Conservation (phyloP, 1,284 basidiomycete species). For the Lentinus polychrous region DNA sequence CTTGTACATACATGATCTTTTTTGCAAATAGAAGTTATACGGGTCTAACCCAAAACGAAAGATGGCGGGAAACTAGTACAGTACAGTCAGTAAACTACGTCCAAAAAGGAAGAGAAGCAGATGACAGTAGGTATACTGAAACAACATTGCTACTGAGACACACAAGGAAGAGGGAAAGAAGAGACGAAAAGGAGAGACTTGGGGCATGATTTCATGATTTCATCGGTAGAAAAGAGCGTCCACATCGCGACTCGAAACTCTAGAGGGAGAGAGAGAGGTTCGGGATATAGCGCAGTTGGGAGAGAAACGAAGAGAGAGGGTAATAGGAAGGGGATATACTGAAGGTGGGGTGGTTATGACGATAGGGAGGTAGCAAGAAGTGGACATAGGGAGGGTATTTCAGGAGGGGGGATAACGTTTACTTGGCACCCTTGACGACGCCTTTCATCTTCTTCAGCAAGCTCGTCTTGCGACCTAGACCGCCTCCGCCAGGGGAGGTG, state of each 20-base stretch:
- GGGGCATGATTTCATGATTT: neutral
- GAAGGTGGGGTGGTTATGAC: neutral
- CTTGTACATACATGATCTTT: neutral
- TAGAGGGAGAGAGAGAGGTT: conserved; percentile 1
- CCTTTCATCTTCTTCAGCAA: conserved; percentile 72
- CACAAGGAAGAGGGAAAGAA: neutral
- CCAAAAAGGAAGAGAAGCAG: conserved; percentile 2
- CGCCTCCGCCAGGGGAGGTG: conserved; percentile 31
- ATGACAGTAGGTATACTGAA: conserved; percentile 9
- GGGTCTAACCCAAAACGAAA: neutral
- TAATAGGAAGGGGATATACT: neutral
- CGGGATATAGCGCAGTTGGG: conserved; percentile 1
- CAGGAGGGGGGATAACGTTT: neutral
- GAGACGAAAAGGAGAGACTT: neutral
- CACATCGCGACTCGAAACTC: conserved; percentile 3
- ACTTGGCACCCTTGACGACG: conserved; percentile 47
- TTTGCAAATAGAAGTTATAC: neutral
- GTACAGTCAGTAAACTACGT: conserved; percentile 11
- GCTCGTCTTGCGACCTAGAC: conserved; percentile 66
- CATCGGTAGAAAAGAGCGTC: conserved; percentile 7
- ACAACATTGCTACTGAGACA: neutral
- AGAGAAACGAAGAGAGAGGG: neutral
- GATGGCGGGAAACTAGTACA: neutral
- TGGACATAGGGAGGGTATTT: neutral
- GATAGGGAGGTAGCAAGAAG: conserved; percentile 3